Base-by-base conservation (phyloP, 179 eudicot species). In the Nepenthes alata region DNA sequence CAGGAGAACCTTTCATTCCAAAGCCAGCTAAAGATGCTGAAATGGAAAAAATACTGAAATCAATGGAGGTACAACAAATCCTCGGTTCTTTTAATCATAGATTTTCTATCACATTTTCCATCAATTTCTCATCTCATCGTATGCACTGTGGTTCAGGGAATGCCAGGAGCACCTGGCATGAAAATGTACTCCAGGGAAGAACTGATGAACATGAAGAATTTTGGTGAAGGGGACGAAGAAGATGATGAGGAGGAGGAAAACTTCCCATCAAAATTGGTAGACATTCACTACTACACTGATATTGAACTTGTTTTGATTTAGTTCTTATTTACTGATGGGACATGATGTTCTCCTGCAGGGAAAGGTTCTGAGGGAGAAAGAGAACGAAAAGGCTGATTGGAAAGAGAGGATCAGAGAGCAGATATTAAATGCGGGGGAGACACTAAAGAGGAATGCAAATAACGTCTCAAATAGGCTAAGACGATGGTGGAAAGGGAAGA, bases 121-220 rank as follows among this genome's bases (percentile, higher is more conserved):
- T 34, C 53, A 11, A 11, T 52, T 55, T 55, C 37, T 3, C 11
- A 34, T 55, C 37, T 25, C 58, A 55, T 10, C 57, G 12, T 14
- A 2, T 58, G 15, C 58, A 37, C 16, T 63, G 41, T 14, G 12
- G 4, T 67, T 59, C 64, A 91, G 98, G 95, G 98, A 61, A 82
- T 93, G 77, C 98, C 97, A 47, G 98, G 98, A 70, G 97, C 98
- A 9, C 97, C 98, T 2, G 82, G 88, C 67, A 93, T 89, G 97
- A 80, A 93, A 70, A 89, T 89, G 98, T 93, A 83, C 70, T 93
- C 95, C 0, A 66, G 98, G 78, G 98, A 93, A 54, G 95, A 93
- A 62, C 74, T 93, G 71, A 89, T 85, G 97, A 81, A 80, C 71
- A 70, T 60, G 73, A 60, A 80, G 37, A 83, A 81, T 60, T 67